Base-by-base conservation (phyloP, 768 basidiomycete genomes). In the Boletus bicolor region DNA sequence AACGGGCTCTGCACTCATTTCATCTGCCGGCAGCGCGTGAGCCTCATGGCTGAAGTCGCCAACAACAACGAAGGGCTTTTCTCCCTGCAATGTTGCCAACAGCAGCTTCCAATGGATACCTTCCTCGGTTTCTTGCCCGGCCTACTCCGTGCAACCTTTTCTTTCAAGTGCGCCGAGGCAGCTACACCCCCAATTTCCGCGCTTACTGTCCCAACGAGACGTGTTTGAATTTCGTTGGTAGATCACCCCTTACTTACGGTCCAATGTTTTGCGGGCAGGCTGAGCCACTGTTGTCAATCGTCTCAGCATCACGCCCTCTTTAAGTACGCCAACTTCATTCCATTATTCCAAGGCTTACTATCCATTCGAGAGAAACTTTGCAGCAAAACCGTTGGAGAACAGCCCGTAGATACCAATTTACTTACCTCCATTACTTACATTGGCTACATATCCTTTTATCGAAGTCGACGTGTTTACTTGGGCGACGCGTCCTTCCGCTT, bases 201-300 rank as follows among this genome's bases (percentile, higher is more conserved):
- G 55, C 86, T 7, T 86, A 86, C 63, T 77, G 76, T 42, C 70
- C 77, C 7, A 72, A 61, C 12, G 64, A 76, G 8, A 70, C 72
- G 1, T 87, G 84, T 58, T 82, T 79, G 15, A 55, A 64, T 0
- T 86, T 86, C 68, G 67, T 86, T 19, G 80, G 83, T 9, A 60
- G 64, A 48, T 49, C 52, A 21, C 73, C 77, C 0, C 21, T 24
- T 24, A 24, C 21, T 24, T 24, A 24, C 21, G 21, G 21, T 24
- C 21, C 21, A 24, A 24, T 24, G 21, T 24, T 24, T 24, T 24
- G 21, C 21, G 21, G 21, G 2, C 21, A 24, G 21, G 21, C 21
- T 24, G 21, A 24, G 21, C 21, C 21, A 24, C 21, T 24, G 21
- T 24, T 24, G 21, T 24, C 21, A 24, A 24, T 24, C 2, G 21